A percentile compares a stretch with the other conserved stretches of the same genome.
Conservation (phyloP, 352 stramenopile species). For the Blastocystis sp. region DNA sequence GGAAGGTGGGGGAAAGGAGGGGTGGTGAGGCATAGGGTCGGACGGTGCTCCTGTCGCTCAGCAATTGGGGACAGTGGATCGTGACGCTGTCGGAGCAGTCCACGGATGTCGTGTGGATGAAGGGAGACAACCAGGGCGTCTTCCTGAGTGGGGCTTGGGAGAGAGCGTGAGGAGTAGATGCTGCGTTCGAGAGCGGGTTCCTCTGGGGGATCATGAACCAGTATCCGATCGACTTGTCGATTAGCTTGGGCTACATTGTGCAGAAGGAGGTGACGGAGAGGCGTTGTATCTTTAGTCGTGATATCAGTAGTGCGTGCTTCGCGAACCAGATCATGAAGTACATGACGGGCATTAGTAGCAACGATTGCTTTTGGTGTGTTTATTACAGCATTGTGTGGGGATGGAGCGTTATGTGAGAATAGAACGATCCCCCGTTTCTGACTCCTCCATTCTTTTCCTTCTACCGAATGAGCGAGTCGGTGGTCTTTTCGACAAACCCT, state of each 20-base stretch:
- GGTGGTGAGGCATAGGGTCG: neutral
- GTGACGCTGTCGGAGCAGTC: neutral
- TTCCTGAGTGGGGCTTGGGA: neutral
- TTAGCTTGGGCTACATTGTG: constrained; percentile 45
- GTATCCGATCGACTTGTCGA: constrained; percentile 62
- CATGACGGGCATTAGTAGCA: constrained; percentile 64
- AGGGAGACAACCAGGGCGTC: constrained; percentile 5
- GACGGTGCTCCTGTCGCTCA: neutral
- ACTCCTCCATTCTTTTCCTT: neutral
- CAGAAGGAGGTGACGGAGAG: constrained; percentile 45
- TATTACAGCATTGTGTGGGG: no score
- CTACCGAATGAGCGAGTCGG: neutral
- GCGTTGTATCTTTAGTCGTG: constrained; percentile 15
- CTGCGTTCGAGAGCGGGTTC: constrained; percentile 55
- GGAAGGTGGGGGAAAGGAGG: neutral
- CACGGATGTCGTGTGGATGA: constrained; percentile 5
- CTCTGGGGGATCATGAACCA: constrained; percentile 71
- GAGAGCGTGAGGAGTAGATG: constrained; percentile 11
- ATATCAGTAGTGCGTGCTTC: constrained; percentile 32
- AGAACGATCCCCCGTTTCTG: neutral
- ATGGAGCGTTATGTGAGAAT: no score
- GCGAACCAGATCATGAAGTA: constrained; percentile 73
- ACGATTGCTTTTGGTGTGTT: constrained; percentile 43
- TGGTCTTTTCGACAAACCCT: neutral
- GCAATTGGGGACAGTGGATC: neutral